phyloP scores from a whole-genome alignment of 1,284 basidiomycete genomes.

The Cryptococcus jaspeensis region DNA sequence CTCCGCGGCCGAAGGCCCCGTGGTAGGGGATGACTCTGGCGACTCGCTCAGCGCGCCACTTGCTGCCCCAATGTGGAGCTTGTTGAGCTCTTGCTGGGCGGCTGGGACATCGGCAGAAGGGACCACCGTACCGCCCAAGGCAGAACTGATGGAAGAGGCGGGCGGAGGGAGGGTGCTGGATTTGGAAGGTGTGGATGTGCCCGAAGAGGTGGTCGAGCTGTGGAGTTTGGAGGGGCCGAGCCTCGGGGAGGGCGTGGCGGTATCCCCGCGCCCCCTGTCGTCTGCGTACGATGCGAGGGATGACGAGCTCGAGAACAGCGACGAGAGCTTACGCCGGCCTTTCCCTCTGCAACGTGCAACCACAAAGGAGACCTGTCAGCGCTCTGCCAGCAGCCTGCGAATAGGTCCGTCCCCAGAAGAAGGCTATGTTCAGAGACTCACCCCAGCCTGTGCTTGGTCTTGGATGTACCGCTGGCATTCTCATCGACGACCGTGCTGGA shows the following conservation, averaged over 20 bases:
- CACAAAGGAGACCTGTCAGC: background rate
- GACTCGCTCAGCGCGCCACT: background rate
- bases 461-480: slow-evolving; percentile 10
- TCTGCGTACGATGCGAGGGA: slow-evolving; percentile 23
- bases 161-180: background rate
- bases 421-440: slow-evolving; percentile 11
- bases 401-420: background rate
- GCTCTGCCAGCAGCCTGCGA: background rate
- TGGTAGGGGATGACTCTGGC: slow-evolving; percentile 23
- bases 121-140: slow-evolving; percentile 10
- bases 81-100: slow-evolving; percentile 3
- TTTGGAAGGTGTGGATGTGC: slow-evolving; percentile 32
- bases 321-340: slow-evolving; percentile 37
- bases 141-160: background rate
- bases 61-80: slow-evolving; percentile 5
- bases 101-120: background rate
- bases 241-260: slow-evolving; percentile 5
- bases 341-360: slow-evolving; percentile 18
- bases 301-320: slow-evolving; percentile 39
- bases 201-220: slow-evolving; percentile 26
- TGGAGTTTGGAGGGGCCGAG: slow-evolving; percentile 16
- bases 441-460: slow-evolving; percentile 21
- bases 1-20: background rate
- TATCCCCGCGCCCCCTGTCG: slow-evolving; percentile 7
- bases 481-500: slow-evolving; percentile 16